These are phyloP conservation scores for Teratosphaeria gauchensis DNA, from an alignment of 2,329 filamentous ascomycete genomes.

Conservation along the genomic window DNA sequence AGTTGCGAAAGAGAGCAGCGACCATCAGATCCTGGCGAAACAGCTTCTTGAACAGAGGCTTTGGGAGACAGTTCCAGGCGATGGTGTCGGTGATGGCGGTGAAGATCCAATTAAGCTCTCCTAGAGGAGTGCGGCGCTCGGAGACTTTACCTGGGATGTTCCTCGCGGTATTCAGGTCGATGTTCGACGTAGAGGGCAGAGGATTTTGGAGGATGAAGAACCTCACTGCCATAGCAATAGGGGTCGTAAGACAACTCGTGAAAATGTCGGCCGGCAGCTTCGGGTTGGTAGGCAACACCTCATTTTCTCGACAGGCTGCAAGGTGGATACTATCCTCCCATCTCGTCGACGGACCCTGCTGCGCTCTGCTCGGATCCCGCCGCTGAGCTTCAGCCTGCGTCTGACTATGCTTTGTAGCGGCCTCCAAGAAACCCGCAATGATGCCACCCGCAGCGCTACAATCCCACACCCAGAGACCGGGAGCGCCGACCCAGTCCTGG, in stretches of 20 bases:
- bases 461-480: constrained; percentile 95
- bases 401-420: constrained; percentile 87
- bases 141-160: constrained; percentile 85
- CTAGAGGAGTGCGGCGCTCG: constrained; percentile 84
- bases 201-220: constrained; percentile 96
- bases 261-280: constrained; percentile 89
- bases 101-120: constrained; percentile 98
- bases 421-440: constrained; percentile 85
- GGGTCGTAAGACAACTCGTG: constrained; percentile 89
- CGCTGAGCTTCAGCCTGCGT: constrained; percentile 68
- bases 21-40: constrained; percentile 98
- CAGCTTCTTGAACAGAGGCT: constrained; percentile 87
- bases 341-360: constrained; percentile 33
- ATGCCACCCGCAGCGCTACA: constrained; percentile 96
- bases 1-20: constrained; percentile 93
- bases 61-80: constrained; percentile 89
- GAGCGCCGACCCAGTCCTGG: constrained; percentile 89
- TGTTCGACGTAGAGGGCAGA: constrained; percentile 43
- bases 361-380: constrained; percentile 50
- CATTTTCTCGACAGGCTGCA: constrained; percentile 80
- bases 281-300: constrained; percentile 91
- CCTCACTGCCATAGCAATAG: constrained; percentile 92
- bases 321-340: constrained; percentile 87
- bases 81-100: constrained; percentile 98
- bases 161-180: constrained; percentile 74